A percentile compares a stretch with the other conserved stretches of the same genome.
phyloP scores from a whole-genome alignment of 2,329 filamentous ascomycete genomes.

The Nigrograna mackinnonii region DNA sequence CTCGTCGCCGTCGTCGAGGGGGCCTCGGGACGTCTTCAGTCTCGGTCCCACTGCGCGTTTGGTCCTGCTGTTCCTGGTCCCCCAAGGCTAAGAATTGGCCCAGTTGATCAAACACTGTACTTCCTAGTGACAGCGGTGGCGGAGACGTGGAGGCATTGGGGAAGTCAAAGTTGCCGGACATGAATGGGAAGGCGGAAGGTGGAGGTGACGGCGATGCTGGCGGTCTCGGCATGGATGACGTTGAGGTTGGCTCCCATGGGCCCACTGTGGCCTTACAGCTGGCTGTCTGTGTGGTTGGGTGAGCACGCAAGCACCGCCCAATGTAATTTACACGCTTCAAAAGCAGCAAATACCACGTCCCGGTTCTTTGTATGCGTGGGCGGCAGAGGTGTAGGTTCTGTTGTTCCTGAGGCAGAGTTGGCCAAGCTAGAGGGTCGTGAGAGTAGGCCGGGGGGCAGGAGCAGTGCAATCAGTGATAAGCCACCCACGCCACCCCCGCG shows the following conservation, averaged over 20 bases:
- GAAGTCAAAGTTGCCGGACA: constrained; percentile 48
- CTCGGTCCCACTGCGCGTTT: constrained; percentile 10
- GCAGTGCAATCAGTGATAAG: too few species aligned
- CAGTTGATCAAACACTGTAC: constrained; percentile 1
- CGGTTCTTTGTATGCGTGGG: too few species aligned
- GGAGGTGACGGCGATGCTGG: constrained; percentile 27
- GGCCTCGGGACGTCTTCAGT: constrained; percentile 9
- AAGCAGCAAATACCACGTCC: too few species aligned
- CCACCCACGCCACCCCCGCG: too few species aligned
- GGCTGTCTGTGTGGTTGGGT: too few species aligned
- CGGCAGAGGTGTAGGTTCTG: too few species aligned
- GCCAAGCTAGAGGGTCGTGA: too few species aligned
- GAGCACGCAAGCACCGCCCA: too few species aligned
- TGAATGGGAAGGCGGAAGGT: constrained; percentile 32
- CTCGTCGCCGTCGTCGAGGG: constrained; percentile 10
- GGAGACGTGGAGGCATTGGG: constrained; percentile 45
- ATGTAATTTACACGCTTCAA: too few species aligned
- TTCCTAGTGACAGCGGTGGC: constrained; percentile 11
- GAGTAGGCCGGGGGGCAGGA: too few species aligned
- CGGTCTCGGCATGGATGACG: constrained; percentile 35
- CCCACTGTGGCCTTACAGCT: too few species aligned
- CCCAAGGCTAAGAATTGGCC: constrained; percentile 4
- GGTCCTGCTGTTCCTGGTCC: constrained; percentile 10
- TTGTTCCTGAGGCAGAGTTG: too few species aligned
- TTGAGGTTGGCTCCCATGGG: constrained; percentile 9